A percentile compares a stretch with the other conserved stretches of the same genome.
Evolutionary conservation across 2,329 filamentous ascomycete genomes (phyloP).

Genomic region (Penicillium sclerotiorum): DNA sequence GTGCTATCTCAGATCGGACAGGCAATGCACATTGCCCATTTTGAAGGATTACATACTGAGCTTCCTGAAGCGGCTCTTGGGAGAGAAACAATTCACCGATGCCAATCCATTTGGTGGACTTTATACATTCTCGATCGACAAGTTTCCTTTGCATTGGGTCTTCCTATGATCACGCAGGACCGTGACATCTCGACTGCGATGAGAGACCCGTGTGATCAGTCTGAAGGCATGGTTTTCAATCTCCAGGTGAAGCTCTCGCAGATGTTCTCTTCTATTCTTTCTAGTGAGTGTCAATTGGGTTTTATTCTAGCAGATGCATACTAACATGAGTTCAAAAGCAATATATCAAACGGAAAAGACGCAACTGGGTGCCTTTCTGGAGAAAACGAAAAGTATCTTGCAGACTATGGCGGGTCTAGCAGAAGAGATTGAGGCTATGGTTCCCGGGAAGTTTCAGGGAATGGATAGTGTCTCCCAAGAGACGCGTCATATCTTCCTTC

Average conservation of each 20-base stretch:
- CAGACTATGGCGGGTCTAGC: slow-evolving; percentile 43
- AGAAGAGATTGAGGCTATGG: slow-evolving; percentile 44
- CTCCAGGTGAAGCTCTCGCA: slow-evolving; percentile 42
- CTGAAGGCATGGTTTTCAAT: slow-evolving; percentile 34
- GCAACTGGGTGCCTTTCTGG: slow-evolving; percentile 38
- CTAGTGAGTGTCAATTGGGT: slow-evolving; percentile 34
- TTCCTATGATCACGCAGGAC: slow-evolving; percentile 44
- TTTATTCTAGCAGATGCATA: too few species aligned
- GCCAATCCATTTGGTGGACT: slow-evolving; percentile 47
- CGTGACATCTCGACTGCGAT: slow-evolving; percentile 42
- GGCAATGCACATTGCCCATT: slow-evolving; percentile 44
- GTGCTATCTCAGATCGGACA: slow-evolving; percentile 41
- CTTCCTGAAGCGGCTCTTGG: slow-evolving; percentile 41
- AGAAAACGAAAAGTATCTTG: slow-evolving; percentile 39
- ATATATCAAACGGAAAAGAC: slow-evolving; percentile 43
- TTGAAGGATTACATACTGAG: slow-evolving; percentile 46
- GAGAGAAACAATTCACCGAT: slow-evolving; percentile 32
- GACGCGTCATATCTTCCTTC: slow-evolving; percentile 41
- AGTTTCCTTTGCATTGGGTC: slow-evolving; percentile 43
- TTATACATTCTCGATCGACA: slow-evolving; percentile 47
- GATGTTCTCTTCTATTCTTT: slow-evolving; percentile 40
- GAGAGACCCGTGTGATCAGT: slow-evolving; percentile 26
- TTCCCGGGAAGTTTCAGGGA: slow-evolving; percentile 37
- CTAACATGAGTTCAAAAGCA: slow-evolving; percentile 26
- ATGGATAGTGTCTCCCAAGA: slow-evolving; percentile 40